phyloP scores from a whole-genome alignment of 2,329 filamentous ascomycete genomes.

The Ceratocystis papillata region DNA sequence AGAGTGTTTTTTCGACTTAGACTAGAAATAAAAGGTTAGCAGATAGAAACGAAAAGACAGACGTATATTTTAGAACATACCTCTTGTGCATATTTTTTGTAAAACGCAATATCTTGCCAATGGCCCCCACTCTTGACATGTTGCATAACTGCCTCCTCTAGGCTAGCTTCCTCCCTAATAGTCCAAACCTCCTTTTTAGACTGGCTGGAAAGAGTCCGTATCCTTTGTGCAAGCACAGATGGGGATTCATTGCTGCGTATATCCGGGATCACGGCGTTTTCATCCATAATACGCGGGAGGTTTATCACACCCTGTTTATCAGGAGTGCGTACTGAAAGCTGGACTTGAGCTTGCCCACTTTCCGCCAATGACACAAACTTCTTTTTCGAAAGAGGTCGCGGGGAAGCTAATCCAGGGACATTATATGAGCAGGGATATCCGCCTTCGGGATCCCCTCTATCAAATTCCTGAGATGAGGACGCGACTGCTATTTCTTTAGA shows the following conservation, averaged over 20 bases:
- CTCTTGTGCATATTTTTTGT: slow-evolving; percentile 21
- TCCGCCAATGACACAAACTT: background rate
- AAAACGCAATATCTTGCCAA: slow-evolving; percentile 24
- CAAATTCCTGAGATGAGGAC: background rate
- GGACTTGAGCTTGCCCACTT: background rate
- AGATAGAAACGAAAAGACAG: background rate
- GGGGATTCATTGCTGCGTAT: slow-evolving; percentile 20
- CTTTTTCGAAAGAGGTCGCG: background rate
- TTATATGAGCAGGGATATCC: background rate
- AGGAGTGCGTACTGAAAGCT: background rate
- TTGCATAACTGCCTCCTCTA: slow-evolving; percentile 20
- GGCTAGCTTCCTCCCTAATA: slow-evolving; percentile 15
- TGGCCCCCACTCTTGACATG: slow-evolving; percentile 24
- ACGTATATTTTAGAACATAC: slow-evolving; percentile 6
- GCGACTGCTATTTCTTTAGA: too few species aligned
- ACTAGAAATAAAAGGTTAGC: background rate
- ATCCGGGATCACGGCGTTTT: background rate
- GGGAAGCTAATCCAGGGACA: background rate
- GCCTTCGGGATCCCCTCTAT: background rate
- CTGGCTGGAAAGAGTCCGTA: slow-evolving; percentile 18
- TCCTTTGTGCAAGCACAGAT: slow-evolving; percentile 20
- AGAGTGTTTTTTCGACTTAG: slow-evolving; percentile 13
- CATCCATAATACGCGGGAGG: background rate
- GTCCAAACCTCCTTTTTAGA: slow-evolving; percentile 20
- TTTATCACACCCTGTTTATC: background rate